Evolutionary conservation across 352 stramenopile species (phyloP).

Genomic region (Pythium aristosporum): DNA sequence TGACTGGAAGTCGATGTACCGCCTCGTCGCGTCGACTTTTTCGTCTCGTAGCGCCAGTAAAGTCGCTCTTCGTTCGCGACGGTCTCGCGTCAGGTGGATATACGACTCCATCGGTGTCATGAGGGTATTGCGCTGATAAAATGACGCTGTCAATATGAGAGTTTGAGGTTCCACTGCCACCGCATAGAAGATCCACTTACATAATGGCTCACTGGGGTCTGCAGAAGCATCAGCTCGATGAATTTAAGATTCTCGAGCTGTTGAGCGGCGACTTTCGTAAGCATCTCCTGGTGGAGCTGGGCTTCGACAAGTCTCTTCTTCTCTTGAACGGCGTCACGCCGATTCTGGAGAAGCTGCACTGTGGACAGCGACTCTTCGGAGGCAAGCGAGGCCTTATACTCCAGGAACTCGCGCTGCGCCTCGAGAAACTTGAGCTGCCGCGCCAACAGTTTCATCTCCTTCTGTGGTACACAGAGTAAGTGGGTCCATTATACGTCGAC

Average conservation of each 20-base stretch:
- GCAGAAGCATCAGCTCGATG: conserved; percentile 37
- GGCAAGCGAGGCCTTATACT: conserved; percentile 39
- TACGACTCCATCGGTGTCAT: conserved; percentile 73
- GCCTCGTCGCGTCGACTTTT: conserved; percentile 42
- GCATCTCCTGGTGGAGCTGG: conserved; percentile 31
- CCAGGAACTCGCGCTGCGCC: conserved; percentile 54
- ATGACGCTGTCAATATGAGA: background rate
- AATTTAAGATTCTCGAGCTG: conserved; percentile 47
- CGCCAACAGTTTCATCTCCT: conserved; percentile 38
- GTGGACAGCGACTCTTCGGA: background rate
- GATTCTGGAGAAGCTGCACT: conserved; percentile 7
- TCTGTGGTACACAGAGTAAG: background rate
- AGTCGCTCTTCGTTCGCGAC: conserved; percentile 34
- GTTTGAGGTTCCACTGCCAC: too few species aligned
- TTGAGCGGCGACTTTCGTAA: conserved; percentile 34
- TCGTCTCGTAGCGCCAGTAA: conserved; percentile 48
- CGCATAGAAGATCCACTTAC: conserved; percentile 23
- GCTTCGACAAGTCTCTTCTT: conserved; percentile 30
- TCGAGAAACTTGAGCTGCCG: conserved; percentile 56
- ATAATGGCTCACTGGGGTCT: conserved; percentile 56
- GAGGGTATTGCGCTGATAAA: conserved; percentile 44
- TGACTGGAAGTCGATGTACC: conserved; percentile 49
- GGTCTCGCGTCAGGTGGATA: conserved; percentile 50
- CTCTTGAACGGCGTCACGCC: conserved; percentile 27
- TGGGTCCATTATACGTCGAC: background rate